These are phyloP conservation scores for Asparagopsis taxiformis DNA, from an alignment of 31 red algal genomes.

Conservation along the genomic window DNA sequence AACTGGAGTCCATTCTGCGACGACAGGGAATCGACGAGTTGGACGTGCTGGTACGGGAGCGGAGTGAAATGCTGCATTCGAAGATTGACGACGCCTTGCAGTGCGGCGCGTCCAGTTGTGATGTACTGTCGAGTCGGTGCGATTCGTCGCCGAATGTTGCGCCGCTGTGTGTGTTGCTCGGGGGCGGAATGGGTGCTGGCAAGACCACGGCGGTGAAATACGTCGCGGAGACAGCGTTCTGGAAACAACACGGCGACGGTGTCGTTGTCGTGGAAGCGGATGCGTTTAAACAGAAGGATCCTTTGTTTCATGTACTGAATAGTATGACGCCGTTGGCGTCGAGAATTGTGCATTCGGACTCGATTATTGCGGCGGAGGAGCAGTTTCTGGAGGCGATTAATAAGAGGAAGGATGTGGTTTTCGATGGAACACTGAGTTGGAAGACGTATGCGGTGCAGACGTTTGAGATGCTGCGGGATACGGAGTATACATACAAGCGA, in stretches of 20 bases:
- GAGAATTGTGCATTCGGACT: conserved; percentile 69
- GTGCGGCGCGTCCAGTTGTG: conserved; percentile 18
- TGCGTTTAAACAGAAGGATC: conserved; percentile 72
- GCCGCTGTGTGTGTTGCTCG: conserved; percentile 63
- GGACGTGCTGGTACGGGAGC: conserved; percentile 46
- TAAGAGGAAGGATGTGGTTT: conserved; percentile 60
- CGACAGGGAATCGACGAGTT: conserved; percentile 76
- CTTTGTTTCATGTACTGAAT: conserved; percentile 61
- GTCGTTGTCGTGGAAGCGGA: conserved; percentile 81
- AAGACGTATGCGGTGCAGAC: conserved; percentile 69
- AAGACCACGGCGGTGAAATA: conserved; percentile 60
- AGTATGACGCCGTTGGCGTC: conserved; percentile 62
- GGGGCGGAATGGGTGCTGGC: conserved; percentile 81
- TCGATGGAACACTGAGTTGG: conserved; percentile 81
- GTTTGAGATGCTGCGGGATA: conserved; percentile 65
- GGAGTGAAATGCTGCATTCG: conserved; percentile 35
- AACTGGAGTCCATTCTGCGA: conserved; percentile 36
- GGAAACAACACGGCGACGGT: conserved; percentile 49
- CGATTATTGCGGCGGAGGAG: conserved; percentile 72
- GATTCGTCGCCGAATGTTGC: not conserved
- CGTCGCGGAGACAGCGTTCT: conserved; percentile 58
- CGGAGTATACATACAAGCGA: conserved; percentile 55
- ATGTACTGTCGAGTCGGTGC: not conserved
- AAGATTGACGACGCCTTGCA: conserved; percentile 45
- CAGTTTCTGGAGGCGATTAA: conserved; percentile 75